Percentiles rank a stretch among this genome's conserved stretches.
phyloP scores from a whole-genome alignment of 495 filamentous ascomycete genomes.

The Aspergillus baeticus region DNA sequence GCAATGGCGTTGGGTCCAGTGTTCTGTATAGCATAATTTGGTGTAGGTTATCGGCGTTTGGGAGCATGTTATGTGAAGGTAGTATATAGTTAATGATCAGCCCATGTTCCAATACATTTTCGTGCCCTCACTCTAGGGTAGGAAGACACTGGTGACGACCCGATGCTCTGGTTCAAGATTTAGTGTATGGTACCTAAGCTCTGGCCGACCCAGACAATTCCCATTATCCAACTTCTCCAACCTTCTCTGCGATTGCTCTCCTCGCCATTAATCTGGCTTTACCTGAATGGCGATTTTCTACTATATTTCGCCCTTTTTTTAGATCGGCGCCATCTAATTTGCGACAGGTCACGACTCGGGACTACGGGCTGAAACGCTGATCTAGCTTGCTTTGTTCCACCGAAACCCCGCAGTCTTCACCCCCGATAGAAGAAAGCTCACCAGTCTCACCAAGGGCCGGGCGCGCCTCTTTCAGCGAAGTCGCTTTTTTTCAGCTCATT shows the following conservation, averaged over 20 bases:
- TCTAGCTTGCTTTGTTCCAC: not conserved
- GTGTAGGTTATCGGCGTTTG: not conserved
- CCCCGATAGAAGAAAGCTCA: not conserved
- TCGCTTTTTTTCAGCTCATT: no score
- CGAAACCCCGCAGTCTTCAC: not conserved
- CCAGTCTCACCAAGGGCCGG: not conserved
- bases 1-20: not conserved
- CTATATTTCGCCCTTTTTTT: not conserved
- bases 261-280: not conserved
- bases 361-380: not conserved
- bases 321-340: no score
- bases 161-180: no score
- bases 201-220: not conserved
- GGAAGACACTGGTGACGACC: no score
- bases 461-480: no score
- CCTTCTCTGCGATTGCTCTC: not conserved
- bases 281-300: not conserved
- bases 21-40: slow-evolving; percentile 4
- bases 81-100: no score
- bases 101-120: no score
- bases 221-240: not conserved
- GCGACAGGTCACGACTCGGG: not conserved
- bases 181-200: no score
- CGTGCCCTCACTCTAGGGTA: no score
- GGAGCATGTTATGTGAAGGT: not conserved